Evolutionary conservation across 495 filamentous ascomycete species (phyloP).

Genomic region (Clohesyomyces aquaticus): DNA sequence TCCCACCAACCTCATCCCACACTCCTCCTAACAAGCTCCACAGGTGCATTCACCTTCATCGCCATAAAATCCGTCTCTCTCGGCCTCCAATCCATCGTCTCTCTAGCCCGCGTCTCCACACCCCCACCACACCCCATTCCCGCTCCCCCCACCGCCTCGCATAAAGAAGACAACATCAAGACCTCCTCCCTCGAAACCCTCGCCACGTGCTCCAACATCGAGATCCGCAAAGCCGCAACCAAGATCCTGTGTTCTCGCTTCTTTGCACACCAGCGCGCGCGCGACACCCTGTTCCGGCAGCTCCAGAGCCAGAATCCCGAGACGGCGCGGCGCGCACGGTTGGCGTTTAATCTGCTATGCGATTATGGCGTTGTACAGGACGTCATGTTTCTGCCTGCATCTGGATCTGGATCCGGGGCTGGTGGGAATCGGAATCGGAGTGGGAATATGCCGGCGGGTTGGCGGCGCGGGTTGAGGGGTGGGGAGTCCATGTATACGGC

Average conservation of each 20-base stretch:
- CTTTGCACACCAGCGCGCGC: constrained; percentile 11
- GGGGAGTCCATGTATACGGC: no score
- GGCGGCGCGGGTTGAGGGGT: no score
- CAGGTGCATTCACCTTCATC: constrained; percentile 43
- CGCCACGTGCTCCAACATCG: constrained; percentile 39
- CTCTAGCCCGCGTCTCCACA: constrained; percentile 34
- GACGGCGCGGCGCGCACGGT: constrained; percentile 14
- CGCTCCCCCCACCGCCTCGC: background rate
- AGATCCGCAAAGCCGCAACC: constrained; percentile 44
- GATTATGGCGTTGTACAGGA: constrained; percentile 17
- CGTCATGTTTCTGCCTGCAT: background rate
- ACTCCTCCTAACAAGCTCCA: background rate
- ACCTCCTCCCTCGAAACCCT: constrained; percentile 43
- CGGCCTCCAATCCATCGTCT: constrained; percentile 38
- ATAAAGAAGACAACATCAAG: constrained; percentile 36
- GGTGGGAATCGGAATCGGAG: background rate
- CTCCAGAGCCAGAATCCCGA: constrained; percentile 13
- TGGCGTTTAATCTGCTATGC: constrained; percentile 22
- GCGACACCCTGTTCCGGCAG: constrained; percentile 19
- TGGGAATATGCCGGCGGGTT: no score
- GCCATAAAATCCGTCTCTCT: constrained; percentile 38
- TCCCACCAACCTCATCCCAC: background rate
- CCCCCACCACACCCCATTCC: background rate
- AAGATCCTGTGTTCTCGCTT: constrained; percentile 42
- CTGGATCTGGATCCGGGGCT: no score